Evolutionary conservation across 352 stramenopile genomes (phyloP), one percentile per base, ranked within the genome.

Genomic region (Globisporangium emineosum): DNA sequence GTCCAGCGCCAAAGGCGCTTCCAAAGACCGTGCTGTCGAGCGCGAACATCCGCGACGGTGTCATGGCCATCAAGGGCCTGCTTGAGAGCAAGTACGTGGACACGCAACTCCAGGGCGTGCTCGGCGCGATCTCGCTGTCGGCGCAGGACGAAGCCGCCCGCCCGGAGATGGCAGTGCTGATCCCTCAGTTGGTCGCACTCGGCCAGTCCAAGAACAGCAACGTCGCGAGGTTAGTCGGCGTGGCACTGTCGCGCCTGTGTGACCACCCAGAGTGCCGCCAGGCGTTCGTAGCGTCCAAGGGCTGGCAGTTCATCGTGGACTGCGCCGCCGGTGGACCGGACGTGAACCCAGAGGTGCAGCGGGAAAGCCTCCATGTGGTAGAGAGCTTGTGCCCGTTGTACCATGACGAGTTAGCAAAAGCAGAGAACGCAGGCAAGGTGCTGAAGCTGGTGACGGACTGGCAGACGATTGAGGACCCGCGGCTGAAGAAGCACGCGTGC

Each of bases 331-430:
- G 86, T 10, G 84, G 81, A 10, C 69, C 74, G 7, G 65, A 74
- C 57, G 76, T 95, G 23, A 78, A 81, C 27, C 73, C 83, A 8
- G 86, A 95, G 47, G 77, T 92, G 65, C 86, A 95, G 64, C 83
- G 86, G 56, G 84, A 90, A 62, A 93, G 86, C 75, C 81, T 95
- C 64, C 84, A 88, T 75, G 84, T 95, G 66, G 82, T 95, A 78
- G 84, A 92, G 75, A 90, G 76, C 62, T 78, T 95, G 56, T 93
- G 86, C 47, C 78, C 84, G 67, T 64, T 92, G 68, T 95, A 93
- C 66, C 80, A 89, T 47, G 80, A 92, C 52, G 84, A 95, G 60
- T 71, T 93, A 51, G 78, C 84, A 63, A 89, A 90, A 64, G 79
- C 86, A 10, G 68, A 75, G 19, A 85, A 69, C 43, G 82, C 86